Percentiles rank a stretch among this genome's conserved stretches.
Conservation (phyloP, 768 basidiomycete genomes). For the Gloeopeniophorella convolvens region DNA sequence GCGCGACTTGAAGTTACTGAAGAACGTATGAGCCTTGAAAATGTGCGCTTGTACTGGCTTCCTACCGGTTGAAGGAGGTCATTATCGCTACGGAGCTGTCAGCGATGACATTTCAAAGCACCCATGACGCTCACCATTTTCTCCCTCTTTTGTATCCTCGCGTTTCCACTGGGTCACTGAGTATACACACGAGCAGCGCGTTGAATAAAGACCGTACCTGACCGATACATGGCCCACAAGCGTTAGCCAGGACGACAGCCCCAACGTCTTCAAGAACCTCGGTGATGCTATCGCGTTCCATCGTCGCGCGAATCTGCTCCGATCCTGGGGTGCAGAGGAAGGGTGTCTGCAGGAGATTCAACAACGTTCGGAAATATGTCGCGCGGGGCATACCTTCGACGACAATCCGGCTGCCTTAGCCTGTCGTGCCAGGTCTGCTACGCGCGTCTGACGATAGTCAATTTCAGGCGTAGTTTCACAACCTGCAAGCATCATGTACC, state of each 20-base stretch:
- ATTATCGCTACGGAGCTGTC: constrained; percentile 61
- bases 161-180: constrained; percentile 75
- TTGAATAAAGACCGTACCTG: constrained; percentile 43
- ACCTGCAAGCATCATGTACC: constrained; percentile 37
- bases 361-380: background rate
- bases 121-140: constrained; percentile 60
- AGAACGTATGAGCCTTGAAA: constrained; percentile 1
- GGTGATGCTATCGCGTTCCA: constrained; percentile 90
- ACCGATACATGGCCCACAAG: constrained; percentile 98
- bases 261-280: constrained; percentile 78
- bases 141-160: constrained; percentile 77
- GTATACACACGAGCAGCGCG: background rate
- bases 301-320: constrained; percentile 95
- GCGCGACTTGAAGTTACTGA: constrained; percentile 80
- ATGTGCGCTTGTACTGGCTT: background rate
- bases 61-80: constrained; percentile 91
- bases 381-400: constrained; percentile 45
- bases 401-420: constrained; percentile 79
- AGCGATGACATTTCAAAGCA: constrained; percentile 5
- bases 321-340: constrained; percentile 88
- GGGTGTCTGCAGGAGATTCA: constrained; percentile 49
- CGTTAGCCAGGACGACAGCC: constrained; percentile 93
- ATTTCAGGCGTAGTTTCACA: background rate
- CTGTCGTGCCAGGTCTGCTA: constrained; percentile 86
- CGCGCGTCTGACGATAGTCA: constrained; percentile 60